Evolutionary conservation across 345 rosid species (phyloP).

Genomic region (Hypericum androsaemum): DNA sequence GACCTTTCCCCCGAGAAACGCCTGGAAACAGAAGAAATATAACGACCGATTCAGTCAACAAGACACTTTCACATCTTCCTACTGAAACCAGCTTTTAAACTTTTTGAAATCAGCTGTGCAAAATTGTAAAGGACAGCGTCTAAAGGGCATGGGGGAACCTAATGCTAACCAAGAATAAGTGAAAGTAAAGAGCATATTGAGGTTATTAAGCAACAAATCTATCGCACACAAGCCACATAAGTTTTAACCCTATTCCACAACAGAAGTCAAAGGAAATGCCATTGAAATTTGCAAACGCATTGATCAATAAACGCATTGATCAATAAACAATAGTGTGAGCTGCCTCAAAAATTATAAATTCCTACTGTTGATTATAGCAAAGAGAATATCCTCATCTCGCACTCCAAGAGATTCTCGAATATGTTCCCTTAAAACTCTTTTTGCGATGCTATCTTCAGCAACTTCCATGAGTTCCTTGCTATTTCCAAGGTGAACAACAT

Average conservation of each 20-base stretch:
- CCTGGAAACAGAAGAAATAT: constrained; percentile 10
- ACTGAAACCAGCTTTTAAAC: too few species aligned
- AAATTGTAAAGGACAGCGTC: too few species aligned
- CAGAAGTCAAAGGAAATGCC: too few species aligned
- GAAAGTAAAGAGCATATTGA: too few species aligned
- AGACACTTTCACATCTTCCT: neutral
- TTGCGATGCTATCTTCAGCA: constrained; percentile 80
- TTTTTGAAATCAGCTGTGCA: too few species aligned
- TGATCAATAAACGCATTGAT: neutral
- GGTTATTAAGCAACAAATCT: too few species aligned
- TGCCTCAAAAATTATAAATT: neutral
- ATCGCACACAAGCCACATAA: too few species aligned
- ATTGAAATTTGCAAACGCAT: too few species aligned
- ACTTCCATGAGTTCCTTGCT: constrained; percentile 90
- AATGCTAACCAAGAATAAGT: too few species aligned
- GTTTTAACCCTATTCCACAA: too few species aligned
- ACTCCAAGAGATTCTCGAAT: constrained; percentile 80
- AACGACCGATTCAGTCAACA: neutral
- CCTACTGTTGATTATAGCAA: constrained; percentile 83
- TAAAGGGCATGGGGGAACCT: too few species aligned
- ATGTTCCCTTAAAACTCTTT: constrained; percentile 72
- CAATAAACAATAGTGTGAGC: neutral
- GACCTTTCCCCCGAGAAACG: constrained; percentile 28
- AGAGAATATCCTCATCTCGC: constrained; percentile 62
- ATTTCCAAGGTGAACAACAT: constrained; percentile 89